Conservation (phyloP, 495 filamentous ascomycete genomes). For the Apodospora peruviana region DNA sequence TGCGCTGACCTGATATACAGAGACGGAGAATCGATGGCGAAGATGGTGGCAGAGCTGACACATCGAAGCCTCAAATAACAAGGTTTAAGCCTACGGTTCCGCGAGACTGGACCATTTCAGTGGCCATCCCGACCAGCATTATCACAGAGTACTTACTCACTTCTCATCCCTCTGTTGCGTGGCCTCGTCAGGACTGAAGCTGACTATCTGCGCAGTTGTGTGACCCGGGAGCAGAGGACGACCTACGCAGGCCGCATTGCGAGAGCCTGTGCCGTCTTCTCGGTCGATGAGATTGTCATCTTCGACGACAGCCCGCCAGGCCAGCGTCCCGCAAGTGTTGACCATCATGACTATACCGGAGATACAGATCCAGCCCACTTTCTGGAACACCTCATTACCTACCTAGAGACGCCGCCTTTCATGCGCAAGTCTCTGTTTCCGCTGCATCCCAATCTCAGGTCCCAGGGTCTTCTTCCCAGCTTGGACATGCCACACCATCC, state of each 20-base stretch:
- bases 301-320: conserved; percentile 55
- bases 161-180: neutral
- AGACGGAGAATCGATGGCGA: conserved; percentile 38
- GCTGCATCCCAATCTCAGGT: conserved; percentile 62
- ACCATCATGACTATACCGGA: conserved; percentile 53
- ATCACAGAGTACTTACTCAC: conserved; percentile 37
- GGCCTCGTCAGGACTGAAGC: neutral
- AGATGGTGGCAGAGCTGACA: conserved; percentile 12
- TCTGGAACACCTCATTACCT: conserved; percentile 64
- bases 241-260: conserved; percentile 62
- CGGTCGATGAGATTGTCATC: conserved; percentile 70
- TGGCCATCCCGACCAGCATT: conserved; percentile 43
- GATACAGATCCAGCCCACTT: conserved; percentile 63
- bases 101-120: conserved; percentile 42
- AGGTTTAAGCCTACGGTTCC: conserved; percentile 32
- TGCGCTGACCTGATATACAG: conserved; percentile 17
- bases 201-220: conserved; percentile 25
- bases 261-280: conserved; percentile 67
- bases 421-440: conserved; percentile 63
- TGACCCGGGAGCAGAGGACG: conserved; percentile 59
- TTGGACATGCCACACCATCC: conserved; percentile 75
- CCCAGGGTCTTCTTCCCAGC: conserved; percentile 59
- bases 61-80: conserved; percentile 11
- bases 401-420: conserved; percentile 71
- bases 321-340: conserved; percentile 32